Evolutionary conservation across 176 grass and related monocot species (phyloP), one percentile per base, ranked within the genome.

Genomic region (Puya raimondii): DNA sequence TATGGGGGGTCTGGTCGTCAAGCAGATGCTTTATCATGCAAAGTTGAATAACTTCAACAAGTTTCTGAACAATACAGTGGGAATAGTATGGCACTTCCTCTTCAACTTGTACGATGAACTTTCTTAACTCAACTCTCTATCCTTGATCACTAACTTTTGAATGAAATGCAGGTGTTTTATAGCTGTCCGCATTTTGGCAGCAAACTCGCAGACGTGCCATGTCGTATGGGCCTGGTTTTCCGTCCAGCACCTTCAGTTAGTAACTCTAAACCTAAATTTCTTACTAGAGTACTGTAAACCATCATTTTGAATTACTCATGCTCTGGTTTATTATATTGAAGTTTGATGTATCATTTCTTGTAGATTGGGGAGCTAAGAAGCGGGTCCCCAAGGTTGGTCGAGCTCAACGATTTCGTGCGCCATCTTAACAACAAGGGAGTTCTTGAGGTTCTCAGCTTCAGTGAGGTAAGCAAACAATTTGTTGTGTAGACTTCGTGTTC

Each of bases 121-220:
- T 29, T 29, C 27, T 42, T 42, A 67, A n/a, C 17, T 47, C 9
- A n/a, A 16, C 16, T 47, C 65, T 47, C 14, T 67, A 9, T 67
- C 15, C 47, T 48, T 67, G 42, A 20, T n/a, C 47, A 67, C 65
- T 48, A 67, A 67, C 16, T 18, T 15, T 16, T 8, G n/a, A 17
- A 10, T 18, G 18, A 11, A 54, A 74, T 70, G 23, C 68, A 96
- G 93, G 81, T 96, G 72, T 96, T 96, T 52, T 96, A 96, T 70
- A 96, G 93, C 63, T 96, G 93, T 76, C 93, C 93, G 0, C 93
- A 96, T 85, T 96, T 96, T 89, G 93, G 93, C 47, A 96, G 93
- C 83, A 96, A 87, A 80, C 88, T 96, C 26, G 93, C 93, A 63
- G 93, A 96, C 71, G 87, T 96, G 93, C 93, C 93, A 64, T 96